A percentile compares a stretch with the other conserved stretches of the same genome.
Evolutionary conservation across 495 filamentous ascomycete species (phyloP).

Genomic region (Aspergillus egyptiacus): DNA sequence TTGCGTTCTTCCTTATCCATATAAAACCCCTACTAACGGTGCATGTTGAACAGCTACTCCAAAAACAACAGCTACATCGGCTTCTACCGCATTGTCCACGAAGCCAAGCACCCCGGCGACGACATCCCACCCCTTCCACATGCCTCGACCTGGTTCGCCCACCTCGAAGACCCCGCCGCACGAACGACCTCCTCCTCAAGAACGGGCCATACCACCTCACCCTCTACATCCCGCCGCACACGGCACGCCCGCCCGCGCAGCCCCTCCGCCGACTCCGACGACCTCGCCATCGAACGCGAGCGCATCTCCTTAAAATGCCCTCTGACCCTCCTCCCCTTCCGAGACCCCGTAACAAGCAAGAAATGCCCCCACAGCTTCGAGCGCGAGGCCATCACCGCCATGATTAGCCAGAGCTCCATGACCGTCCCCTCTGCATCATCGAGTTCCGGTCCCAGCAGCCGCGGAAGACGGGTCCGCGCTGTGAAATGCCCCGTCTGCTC

Average conservation of each 20-base stretch:
- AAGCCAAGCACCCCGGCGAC: conserved; percentile 61
- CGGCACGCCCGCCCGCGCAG: neutral
- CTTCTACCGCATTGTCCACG: conserved; percentile 74
- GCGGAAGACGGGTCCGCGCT: conserved; percentile 18
- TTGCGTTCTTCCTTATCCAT: neutral
- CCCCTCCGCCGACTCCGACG: conserved; percentile 41
- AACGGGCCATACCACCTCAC: neutral
- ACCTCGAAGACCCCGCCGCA: conserved; percentile 38
- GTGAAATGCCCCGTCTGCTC: conserved; percentile 49
- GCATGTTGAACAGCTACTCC: conserved; percentile 50
- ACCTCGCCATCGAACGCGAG: conserved; percentile 66
- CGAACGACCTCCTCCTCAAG: neutral
- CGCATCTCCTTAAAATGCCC: conserved; percentile 71
- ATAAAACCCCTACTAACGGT: neutral
- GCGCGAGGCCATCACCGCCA: conserved; percentile 59
- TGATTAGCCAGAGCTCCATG: conserved; percentile 43
- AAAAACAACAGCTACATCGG: conserved; percentile 69
- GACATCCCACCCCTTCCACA: conserved; percentile 59
- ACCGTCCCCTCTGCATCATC: conserved; percentile 23
- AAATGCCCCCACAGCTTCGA: conserved; percentile 85
- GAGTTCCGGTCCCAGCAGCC: neutral
- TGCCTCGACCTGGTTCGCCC: conserved; percentile 65
- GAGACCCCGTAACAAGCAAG: conserved; percentile 64
- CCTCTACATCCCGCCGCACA: neutral
- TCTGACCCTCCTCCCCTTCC: conserved; percentile 67